These are phyloP conservation scores for Geotrichum phurueaensis DNA, from an alignment of 1,139 yeast species.

Conservation along the genomic window DNA sequence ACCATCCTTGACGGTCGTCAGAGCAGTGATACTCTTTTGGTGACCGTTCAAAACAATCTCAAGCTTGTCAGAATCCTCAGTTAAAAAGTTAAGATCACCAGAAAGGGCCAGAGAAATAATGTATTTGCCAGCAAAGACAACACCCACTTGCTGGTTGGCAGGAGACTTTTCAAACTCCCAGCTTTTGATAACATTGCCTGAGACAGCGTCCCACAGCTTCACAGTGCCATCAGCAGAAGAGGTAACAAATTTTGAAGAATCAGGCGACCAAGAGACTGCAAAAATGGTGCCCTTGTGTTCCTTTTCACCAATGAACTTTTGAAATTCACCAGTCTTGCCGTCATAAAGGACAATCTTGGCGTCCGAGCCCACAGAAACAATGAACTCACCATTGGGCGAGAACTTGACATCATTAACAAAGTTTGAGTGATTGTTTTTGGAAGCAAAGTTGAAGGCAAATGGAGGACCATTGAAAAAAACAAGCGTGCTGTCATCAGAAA, in stretches of 20 bases:
- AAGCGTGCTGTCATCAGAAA: conserved; percentile 76
- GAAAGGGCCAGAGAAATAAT: conserved; percentile 63
- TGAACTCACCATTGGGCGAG: conserved; percentile 61
- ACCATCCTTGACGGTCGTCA: conserved; percentile 35
- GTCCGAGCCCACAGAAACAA: conserved; percentile 86
- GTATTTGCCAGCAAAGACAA: conserved; percentile 55
- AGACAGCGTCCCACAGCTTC: conserved; percentile 53
- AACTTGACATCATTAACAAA: conserved; percentile 76
- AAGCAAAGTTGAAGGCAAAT: conserved; percentile 71
- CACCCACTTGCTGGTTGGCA: conserved; percentile 74
- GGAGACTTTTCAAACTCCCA: conserved; percentile 35
- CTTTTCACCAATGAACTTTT: conserved; percentile 42
- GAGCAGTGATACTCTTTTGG: conserved; percentile 69
- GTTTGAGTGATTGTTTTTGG: conserved; percentile 69
- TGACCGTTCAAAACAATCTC: conserved; percentile 60
- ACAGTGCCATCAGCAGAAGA: conserved; percentile 78
- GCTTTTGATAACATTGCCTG: conserved; percentile 24
- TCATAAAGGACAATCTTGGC: conserved; percentile 72
- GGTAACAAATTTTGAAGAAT: conserved; percentile 57
- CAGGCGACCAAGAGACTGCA: conserved; percentile 64
- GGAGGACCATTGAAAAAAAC: conserved; percentile 93
- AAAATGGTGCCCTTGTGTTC: conserved; percentile 75
- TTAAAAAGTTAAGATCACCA: conserved; percentile 65
- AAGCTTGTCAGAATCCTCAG: conserved; percentile 39
- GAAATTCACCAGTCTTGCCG: conserved; percentile 77